Base-by-base conservation (phyloP, 2,329 filamentous ascomycete species). In the Leptographium lundbergii region DNA sequence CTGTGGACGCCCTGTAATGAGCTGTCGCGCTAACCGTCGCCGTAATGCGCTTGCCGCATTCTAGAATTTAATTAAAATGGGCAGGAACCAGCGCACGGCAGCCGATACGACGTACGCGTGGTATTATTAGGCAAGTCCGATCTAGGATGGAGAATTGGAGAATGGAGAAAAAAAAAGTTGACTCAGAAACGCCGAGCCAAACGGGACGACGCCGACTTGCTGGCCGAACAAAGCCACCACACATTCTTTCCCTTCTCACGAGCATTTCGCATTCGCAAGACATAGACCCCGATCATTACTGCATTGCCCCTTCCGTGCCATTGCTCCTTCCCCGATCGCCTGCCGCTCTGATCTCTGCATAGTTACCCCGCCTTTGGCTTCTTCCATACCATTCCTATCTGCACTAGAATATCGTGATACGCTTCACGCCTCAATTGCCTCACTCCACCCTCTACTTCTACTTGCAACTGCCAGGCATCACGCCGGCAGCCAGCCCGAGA, bases 81-180 rank as follows among this genome's bases (percentile, higher is more conserved):
- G n/a, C n/a, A 58, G 22, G 27, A 29, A 34, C 51, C 62, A 61
- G 61, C 59, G 55, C 62, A 53, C 57, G 50, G 57, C 17, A 62
- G 56, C 60, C 59, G 60, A 63, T 60, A 56, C 59, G 57, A 34
- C 32, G 5, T 34, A 34, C 60, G 62, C 62, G 62, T 29, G n/a
- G n/a, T 52, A 29, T 7, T 4, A 10, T 32, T 55, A 17, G 24
- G 60, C 51, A 54, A 57, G 42, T 45, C 62, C 62, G 62, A 63
- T 63, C 48, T 63, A 63, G 62, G 62, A 62, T 27, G 52, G 39
- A 39, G 42, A 57, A 11, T 19, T 42, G 17, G 39, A 19, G 39
- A n/a, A 42, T 34, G 32, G 32, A 9, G 32, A 42, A 45, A 24
- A 39, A 39, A 54, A 54, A 54, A 22, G 29, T 54, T 54, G 39